A percentile compares a stretch with the other conserved stretches of the same genome.
These are phyloP conservation scores for Cryphonectria radicalis DNA, from an alignment of 2,329 filamentous ascomycete genomes.

Conservation along the genomic window DNA sequence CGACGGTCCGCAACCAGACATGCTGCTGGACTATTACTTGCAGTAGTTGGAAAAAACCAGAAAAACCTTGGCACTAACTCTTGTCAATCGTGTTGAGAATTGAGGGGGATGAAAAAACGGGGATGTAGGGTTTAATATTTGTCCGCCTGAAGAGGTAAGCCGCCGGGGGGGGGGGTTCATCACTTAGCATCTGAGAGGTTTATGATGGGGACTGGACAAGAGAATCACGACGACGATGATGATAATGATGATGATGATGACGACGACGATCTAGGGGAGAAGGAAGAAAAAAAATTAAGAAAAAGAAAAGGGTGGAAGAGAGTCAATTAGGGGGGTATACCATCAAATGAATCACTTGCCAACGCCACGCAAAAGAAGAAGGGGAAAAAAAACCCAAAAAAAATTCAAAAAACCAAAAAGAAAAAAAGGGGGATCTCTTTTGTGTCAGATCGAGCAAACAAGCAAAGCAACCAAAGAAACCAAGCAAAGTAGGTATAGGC, in stretches of 20 bases:
- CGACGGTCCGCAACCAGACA: slow-evolving; percentile 8
- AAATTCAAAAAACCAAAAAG: background rate
- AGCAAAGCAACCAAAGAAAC: background rate
- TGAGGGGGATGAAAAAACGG: background rate
- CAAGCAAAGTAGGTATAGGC: background rate
- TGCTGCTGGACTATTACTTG: too few relatives aligned
- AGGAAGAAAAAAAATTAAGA: background rate
- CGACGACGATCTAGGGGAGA: too few relatives aligned
- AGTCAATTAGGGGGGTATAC: slow-evolving; percentile 12
- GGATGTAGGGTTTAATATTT: too few relatives aligned
- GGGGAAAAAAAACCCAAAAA: background rate
- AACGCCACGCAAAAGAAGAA: slow-evolving; percentile 2
- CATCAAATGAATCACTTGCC: slow-evolving; percentile 10
- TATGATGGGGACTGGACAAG: background rate
- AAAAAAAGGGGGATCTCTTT: slow-evolving; percentile 4
- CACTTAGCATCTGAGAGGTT: background rate
- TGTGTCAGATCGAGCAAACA: background rate
- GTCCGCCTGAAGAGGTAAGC: too few relatives aligned
- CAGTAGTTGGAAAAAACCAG: background rate
- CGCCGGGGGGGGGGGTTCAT: too few relatives aligned
- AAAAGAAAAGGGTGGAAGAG: background rate
- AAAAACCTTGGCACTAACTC: background rate
- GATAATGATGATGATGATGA: background rate
- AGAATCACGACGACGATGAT: background rate
- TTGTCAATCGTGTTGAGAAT: background rate